Conservation (phyloP, 352 stramenopile species). For the Porosira glacialis region DNA sequence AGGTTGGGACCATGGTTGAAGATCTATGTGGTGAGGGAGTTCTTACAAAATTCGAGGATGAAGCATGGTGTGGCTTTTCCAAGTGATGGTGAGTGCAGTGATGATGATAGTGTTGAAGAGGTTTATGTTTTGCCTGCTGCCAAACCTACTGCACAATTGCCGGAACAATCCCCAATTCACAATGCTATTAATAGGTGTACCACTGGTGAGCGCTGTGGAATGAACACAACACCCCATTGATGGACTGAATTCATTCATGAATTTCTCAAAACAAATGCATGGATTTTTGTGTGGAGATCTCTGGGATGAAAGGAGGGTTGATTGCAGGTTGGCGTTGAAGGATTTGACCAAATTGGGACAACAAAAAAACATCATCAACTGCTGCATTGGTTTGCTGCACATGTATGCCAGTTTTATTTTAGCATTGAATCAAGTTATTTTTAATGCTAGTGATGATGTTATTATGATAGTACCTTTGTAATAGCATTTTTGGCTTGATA, state of each 20-base stretch:
- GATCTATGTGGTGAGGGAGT: neutral
- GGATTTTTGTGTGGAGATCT: neutral
- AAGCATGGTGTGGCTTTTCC: neutral
- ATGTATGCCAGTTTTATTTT: neutral
- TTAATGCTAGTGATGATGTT: no score
- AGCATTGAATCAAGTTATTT: neutral
- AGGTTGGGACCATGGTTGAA: neutral
- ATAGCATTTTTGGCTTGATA: no score
- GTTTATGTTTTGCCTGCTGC: neutral
- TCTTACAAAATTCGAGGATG: neutral
- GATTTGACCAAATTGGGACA: constrained; percentile 1
- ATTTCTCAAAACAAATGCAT: neutral
- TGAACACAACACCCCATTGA: constrained; percentile 1
- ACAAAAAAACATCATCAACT: neutral
- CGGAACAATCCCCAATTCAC: no score
- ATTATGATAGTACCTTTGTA: no score
- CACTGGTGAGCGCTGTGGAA: neutral
- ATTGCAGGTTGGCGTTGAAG: neutral
- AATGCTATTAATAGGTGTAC: neutral
- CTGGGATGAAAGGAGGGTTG: neutral
- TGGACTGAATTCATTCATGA: neutral
- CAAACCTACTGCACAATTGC: neutral
- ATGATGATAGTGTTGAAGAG: neutral
- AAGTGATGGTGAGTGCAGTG: neutral
- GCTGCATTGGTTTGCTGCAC: neutral